Percentiles rank a stretch among this genome's conserved stretches.
phyloP scores from a whole-genome alignment of 2,329 filamentous ascomycete genomes.

The Nakataea oryzae region DNA sequence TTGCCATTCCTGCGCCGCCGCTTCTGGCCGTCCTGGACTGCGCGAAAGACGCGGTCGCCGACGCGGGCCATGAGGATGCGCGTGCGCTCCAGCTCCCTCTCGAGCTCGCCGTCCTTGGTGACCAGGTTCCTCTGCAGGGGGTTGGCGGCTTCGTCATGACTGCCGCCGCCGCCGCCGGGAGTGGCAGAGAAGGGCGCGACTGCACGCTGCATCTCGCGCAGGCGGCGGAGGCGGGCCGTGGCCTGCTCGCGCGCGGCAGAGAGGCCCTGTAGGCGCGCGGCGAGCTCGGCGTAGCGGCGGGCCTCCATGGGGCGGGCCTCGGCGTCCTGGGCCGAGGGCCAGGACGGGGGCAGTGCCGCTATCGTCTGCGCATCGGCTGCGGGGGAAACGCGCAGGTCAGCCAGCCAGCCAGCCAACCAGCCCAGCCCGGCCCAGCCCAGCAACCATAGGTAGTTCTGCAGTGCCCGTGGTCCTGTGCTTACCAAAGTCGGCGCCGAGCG shows the following conservation, averaged over 20 bases:
- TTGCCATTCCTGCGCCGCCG: slow-evolving; percentile 3
- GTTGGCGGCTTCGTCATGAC: slow-evolving; percentile 15
- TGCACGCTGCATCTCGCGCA: slow-evolving; percentile 36
- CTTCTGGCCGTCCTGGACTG: slow-evolving; percentile 13
- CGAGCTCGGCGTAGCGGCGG: slow-evolving; percentile 38
- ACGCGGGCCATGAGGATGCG: slow-evolving; percentile 52
- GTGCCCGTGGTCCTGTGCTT: slow-evolving; percentile 9
- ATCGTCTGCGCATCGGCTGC: slow-evolving; percentile 32
- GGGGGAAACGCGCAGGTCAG: too few relatives aligned
- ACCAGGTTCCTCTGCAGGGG: slow-evolving; percentile 56
- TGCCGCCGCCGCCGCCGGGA: slow-evolving; percentile 9
- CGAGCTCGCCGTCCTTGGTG: slow-evolving; percentile 53
- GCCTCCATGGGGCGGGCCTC: slow-evolving; percentile 33
- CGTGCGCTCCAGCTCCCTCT: slow-evolving; percentile 57
- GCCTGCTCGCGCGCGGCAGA: slow-evolving; percentile 29
- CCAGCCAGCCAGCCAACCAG: too few relatives aligned
- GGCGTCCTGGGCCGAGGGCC: slow-evolving; percentile 29
- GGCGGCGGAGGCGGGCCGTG: slow-evolving; percentile 26
- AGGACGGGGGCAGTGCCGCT: slow-evolving; percentile 32
- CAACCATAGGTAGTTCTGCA: too few relatives aligned
- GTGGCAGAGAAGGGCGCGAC: slow-evolving; percentile 36
- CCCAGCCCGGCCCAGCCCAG: too few relatives aligned
- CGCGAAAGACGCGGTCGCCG: slow-evolving; percentile 35
- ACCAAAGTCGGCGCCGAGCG: slow-evolving; percentile 29
- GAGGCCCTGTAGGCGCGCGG: slow-evolving; percentile 37